Evolutionary conservation across 768 basidiomycete genomes (phyloP), one percentile per base, ranked within the genome.

Genomic region (Asterophora parasitica): DNA sequence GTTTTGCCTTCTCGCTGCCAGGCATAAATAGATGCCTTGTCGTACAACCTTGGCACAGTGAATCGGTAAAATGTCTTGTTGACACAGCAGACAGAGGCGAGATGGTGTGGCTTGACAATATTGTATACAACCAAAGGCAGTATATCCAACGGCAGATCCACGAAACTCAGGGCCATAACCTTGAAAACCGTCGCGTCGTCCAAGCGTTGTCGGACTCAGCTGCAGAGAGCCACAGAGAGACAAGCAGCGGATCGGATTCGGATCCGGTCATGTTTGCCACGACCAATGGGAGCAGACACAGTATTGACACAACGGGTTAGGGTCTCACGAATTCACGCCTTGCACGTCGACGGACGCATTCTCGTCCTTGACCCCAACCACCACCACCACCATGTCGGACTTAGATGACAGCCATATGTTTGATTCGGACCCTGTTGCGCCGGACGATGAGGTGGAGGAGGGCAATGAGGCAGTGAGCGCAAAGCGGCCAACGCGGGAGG

Each of bases 1-100:
- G 56, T 58, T 58, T 85, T 90, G 11, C 73, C 75, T 27, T 81
- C 74, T 54, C 69, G 82, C 47, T 88, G 78, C 88, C 86, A 88
- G 12, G 85, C 74, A 62, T 81, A 83, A 37, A 90, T 79, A 36
- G 68, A 74, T 13, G 82, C 71, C 10, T 72, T 68, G 19, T 74
- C 67, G 55, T 91, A 92, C 17, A 91, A 68, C 23, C 62, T 51
- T 8, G 73, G 68, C 2, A 67, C 61, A 0, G 81, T 74, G 52
- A 81, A 81, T 1, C 51, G 36, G 51, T 78, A 64, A 56, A 89
- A 87, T 0, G 65, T 46, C 40, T 69, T 75, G 61, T 74, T 81
- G 16, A 89, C 83, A 4, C 81, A 74, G 58, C 80, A 84, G 5
- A 73, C 56, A 0, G 58, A 47, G 5, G 72, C 72, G 17, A 87